Evolutionary conservation across 805 yeast species (phyloP).

Genomic region (Isabelozyma pseudorhagii): DNA sequence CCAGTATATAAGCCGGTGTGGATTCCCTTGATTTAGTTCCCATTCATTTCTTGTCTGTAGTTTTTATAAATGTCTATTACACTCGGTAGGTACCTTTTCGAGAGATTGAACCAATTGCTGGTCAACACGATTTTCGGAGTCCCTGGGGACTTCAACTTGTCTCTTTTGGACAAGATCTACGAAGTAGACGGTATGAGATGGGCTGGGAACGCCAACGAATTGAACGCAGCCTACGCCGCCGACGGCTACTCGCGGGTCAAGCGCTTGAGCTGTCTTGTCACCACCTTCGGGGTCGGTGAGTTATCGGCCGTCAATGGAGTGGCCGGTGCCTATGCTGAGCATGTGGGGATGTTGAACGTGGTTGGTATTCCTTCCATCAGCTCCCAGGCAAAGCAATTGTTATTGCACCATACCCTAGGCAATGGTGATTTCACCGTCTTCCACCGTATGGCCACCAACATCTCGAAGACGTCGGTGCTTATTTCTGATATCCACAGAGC

Average conservation of each 20-base stretch:
- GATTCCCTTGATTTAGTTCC: neutral
- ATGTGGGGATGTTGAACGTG: conserved; percentile 37
- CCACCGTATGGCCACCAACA: conserved; percentile 39
- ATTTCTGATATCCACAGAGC: conserved; percentile 32
- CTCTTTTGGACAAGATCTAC: conserved; percentile 36
- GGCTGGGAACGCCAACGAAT: conserved; percentile 45
- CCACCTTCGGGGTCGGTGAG: conserved; percentile 44
- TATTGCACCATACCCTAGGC: conserved; percentile 43
- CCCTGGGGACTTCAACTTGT: conserved; percentile 40
- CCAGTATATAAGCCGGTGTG: too few species aligned
- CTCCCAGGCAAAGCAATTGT: conserved; percentile 40
- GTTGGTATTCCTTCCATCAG: conserved; percentile 38
- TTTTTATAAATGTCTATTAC: conserved; percentile 25
- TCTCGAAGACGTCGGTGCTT: conserved; percentile 36
- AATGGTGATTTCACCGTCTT: conserved; percentile 41
- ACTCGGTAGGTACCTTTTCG: conserved; percentile 38
- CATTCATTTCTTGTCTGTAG: neutral
- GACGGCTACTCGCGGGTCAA: conserved; percentile 41
- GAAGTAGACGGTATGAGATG: conserved; percentile 39
- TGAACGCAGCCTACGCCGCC: conserved; percentile 43
- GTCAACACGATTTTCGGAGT: conserved; percentile 38
- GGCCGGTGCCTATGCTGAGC: conserved; percentile 41
- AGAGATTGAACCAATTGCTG: conserved; percentile 35
- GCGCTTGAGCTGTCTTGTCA: conserved; percentile 33
- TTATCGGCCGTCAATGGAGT: conserved; percentile 37